Evolutionary conservation across 331 rosid genomes (phyloP).

Genomic region (Pyrus hybrid): DNA sequence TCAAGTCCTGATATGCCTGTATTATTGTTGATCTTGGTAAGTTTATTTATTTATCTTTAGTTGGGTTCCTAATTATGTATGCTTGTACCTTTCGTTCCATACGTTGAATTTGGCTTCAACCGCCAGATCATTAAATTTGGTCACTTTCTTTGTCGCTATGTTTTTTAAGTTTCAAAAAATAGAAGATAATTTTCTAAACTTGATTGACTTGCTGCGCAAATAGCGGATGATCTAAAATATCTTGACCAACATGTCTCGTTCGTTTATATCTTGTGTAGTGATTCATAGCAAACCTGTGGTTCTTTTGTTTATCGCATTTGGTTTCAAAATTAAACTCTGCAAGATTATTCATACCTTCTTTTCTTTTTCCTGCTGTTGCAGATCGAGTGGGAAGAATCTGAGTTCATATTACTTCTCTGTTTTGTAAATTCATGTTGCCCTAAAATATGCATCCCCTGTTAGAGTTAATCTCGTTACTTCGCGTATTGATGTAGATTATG

Average conservation of each 20-base stretch:
- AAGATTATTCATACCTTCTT: not conserved
- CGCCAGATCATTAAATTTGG: not conserved
- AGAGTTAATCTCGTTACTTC: not conserved
- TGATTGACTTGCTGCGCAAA: not conserved
- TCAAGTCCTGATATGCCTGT: conserved; percentile 6
- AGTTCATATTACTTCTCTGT: not conserved
- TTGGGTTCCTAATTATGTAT: not conserved
- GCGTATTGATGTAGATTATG: not conserved
- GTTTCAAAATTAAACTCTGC: not conserved
- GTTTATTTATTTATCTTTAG: not conserved
- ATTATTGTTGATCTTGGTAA: not conserved
- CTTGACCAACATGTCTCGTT: not conserved
- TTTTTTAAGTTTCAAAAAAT: not conserved
- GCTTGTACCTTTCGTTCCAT: not conserved
- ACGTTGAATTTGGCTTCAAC: not conserved
- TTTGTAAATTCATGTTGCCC: not conserved
- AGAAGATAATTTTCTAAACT: not conserved
- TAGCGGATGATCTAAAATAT: not conserved
- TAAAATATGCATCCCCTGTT: not conserved
- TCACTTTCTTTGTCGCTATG: not conserved
- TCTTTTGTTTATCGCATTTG: no score
- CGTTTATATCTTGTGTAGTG: not conserved
- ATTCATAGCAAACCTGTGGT: not conserved
- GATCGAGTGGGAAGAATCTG: not conserved
- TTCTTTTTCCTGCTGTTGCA: not conserved